Base-by-base conservation (phyloP, 164 flowering plant genomes). In the Nymphaea colorata region DNA sequence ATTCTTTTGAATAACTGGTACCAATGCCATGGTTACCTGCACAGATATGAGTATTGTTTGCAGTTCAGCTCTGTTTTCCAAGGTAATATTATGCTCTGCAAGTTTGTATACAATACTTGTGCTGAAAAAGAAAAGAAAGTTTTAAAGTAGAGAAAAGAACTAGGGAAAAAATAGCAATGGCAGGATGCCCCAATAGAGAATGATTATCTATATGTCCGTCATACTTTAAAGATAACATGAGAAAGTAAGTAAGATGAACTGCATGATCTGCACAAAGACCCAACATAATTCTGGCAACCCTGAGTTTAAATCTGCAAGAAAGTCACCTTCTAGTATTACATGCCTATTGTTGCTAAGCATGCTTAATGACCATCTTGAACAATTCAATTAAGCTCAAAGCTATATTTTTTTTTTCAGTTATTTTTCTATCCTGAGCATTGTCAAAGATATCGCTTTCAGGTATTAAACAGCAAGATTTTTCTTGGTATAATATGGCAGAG, bases 1-100 rank as follows among this genome's bases (percentile, higher is more conserved):
- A 61, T 36, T 25, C 64, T 25, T 60, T 25, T 10, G 42, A 43
- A 6, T 43, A 16, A 5, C 16, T 5, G 42, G 55, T 55, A n/a
- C 15, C 42, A 18, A 16, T 18, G n/a, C 44, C 64, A 43, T n/a
- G 55, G 41, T 44, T 68, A n/a, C 64, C 70, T 68, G 64, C 59
- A 67, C 44, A 60, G 16, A n/a, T 6, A n/a, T 10, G 63, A 61
- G 2, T 61, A 25, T 12, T 12, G 12, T 47, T 25, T 25, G 36
- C 36, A 25, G 36, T 25, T 25, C 36, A 47, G 12, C 7, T 2
- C 55, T 12, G 12, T 47, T 47, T 6, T 47, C 7, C 12, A 12
- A 47, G 12, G 12, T 47, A 47, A 47, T 4, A 47, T 47, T 12
- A 47, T 6, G 55, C 55, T 47, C 12, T 47, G 12, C 11, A 12